Evolutionary conservation across 108 stramenopile species (phyloP).

Genomic region (Poteriospumella lacustris): DNA sequence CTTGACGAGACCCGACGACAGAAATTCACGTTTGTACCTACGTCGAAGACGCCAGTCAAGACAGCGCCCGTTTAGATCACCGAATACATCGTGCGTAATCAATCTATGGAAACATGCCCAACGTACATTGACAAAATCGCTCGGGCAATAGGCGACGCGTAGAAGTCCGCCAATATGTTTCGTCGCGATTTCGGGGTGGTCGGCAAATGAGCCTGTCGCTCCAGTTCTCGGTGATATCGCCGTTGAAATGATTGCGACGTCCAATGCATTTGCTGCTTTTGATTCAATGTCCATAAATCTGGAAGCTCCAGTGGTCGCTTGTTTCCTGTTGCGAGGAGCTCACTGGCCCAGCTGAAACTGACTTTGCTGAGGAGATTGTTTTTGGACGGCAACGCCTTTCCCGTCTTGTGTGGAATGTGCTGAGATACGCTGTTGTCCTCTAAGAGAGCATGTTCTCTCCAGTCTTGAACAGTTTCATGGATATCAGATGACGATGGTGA

Average conservation of each 20-base stretch:
- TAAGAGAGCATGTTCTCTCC: too few species aligned
- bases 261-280: background rate
- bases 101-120: background rate
- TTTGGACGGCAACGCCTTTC: background rate
- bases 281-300: background rate
- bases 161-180: background rate
- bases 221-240: background rate
- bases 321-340: background rate
- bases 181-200: background rate
- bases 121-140: conserved; percentile 15
- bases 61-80: background rate
- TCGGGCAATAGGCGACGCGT: background rate
- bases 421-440: too few species aligned
- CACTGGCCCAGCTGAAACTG: background rate
- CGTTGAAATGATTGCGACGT: background rate
- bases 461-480: too few species aligned
- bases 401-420: background rate
- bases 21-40: background rate
- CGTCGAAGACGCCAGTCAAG: background rate
- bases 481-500: too few species aligned
- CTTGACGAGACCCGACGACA: background rate
- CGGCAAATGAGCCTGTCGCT: background rate
- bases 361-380: background rate
- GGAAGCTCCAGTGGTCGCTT: background rate
- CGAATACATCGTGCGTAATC: background rate